Base-by-base conservation (phyloP, 148 eudicot genomes). In the Rhododendron kiyosumense region DNA sequence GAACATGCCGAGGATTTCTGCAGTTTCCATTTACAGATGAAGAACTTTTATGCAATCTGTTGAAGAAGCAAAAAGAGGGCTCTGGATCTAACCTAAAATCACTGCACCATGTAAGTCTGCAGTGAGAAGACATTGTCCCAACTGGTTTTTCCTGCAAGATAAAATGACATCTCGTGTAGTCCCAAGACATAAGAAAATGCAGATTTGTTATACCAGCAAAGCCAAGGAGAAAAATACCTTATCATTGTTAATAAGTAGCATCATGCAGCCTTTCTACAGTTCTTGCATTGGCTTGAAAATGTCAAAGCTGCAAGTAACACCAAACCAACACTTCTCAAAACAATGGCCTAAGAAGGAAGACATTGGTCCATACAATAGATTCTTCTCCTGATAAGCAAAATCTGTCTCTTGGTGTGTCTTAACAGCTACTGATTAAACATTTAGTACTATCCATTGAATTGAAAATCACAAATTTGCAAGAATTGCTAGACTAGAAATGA, bases 61-160 rank as follows among this genome's bases (percentile, higher is more conserved):
- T 34, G 57, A 45, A 10, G 71, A 20, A 67, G 2, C 38, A 83
- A 83, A 46, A 5, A 79, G 20, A 26, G 54, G 13, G 5, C 43
- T 51, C 2, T 22, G 46, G 61, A 17, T 65, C 65, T 75, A 81
- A 94, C 98, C 95, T 92, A 93, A 86, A 90, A 96, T 90, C 84
- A 93, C 84, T 81, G 98, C 93, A 87, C 98, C 98, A 85, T 94
- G 96, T 83, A 94, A 88, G 90, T 96, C 95, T 52, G 98, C 98
- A 89, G 86, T 89, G 85, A 92, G 90, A 48, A 96, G 96, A 87
- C 90, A 86, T 57, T 91, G 93, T 26, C 97, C 93, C 86, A 92
- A 81, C 78, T 96, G 93, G 86, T 92, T 91, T 85, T 89, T 93
- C 92, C 98, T 93, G 90, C 88, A 87, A 88, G 51, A 75, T 74